A percentile compares a stretch with the other conserved stretches of the same genome.
Evolutionary conservation across 2,329 filamentous ascomycete genomes (phyloP).

Genomic region (Fusarium clavum): DNA sequence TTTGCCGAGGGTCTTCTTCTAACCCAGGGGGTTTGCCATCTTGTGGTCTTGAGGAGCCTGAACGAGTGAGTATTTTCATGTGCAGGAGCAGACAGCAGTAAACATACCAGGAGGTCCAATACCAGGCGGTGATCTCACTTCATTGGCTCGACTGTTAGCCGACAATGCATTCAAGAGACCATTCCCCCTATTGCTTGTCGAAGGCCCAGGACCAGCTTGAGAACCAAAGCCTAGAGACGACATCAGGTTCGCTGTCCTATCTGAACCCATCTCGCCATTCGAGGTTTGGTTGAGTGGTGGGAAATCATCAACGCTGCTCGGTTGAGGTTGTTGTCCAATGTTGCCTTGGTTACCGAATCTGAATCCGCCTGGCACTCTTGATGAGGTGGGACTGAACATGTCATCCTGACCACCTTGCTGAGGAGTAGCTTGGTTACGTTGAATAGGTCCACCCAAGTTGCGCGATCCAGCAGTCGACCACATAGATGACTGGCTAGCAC

Average conservation of each 20-base stretch:
- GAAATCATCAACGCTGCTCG: constrained; percentile 68
- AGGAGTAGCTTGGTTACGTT: constrained; percentile 64
- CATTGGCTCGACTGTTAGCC: constrained; percentile 64
- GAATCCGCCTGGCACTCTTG: constrained; percentile 61
- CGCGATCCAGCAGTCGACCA: constrained; percentile 65
- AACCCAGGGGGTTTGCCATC: constrained; percentile 56
- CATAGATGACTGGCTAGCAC: constrained; percentile 62
- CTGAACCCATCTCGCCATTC: constrained; percentile 69
- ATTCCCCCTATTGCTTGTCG: constrained; percentile 65
- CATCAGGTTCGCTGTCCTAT: constrained; percentile 64
- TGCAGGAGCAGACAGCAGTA: background rate
- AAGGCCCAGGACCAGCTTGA: constrained; percentile 53
- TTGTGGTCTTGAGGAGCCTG: constrained; percentile 55
- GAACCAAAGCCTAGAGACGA: constrained; percentile 65
- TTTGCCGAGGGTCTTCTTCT: constrained; percentile 61
- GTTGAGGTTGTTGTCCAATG: constrained; percentile 58
- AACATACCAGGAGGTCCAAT: constrained; percentile 53
- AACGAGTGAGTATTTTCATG: constrained; percentile 39
- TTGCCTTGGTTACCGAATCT: constrained; percentile 64
- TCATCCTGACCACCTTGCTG: constrained; percentile 65
- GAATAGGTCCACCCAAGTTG: constrained; percentile 61
- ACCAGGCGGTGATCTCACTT: constrained; percentile 62
- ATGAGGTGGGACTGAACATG: constrained; percentile 58
- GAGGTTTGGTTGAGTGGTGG: constrained; percentile 69
- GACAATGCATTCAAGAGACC: constrained; percentile 73